Evolutionary conservation across 129 eudicot species (phyloP).

Genomic region (Erigeron canadensis): DNA sequence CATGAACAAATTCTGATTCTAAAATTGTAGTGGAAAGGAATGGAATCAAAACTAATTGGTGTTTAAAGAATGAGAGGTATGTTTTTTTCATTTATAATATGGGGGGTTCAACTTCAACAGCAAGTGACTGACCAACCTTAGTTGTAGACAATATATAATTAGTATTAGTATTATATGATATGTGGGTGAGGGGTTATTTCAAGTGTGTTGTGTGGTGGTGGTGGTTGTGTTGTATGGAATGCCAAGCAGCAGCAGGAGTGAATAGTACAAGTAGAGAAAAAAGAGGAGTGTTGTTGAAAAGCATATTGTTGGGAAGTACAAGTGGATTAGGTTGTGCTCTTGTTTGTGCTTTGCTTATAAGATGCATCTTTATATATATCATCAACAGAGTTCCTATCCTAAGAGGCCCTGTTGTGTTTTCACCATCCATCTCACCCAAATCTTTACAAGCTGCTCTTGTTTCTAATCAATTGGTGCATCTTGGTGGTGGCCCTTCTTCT

Average conservation of each 20-base stretch:
- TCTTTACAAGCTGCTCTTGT: constrained; percentile 61
- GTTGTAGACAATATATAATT: too few species aligned
- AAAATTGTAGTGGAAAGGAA: too few species aligned
- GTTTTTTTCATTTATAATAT: too few species aligned
- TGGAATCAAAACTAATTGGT: too few species aligned
- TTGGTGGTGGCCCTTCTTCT: constrained; percentile 18
- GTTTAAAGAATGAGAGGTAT: too few species aligned
- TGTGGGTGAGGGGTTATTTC: too few species aligned
- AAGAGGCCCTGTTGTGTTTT: constrained; percentile 80
- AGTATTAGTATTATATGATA: too few species aligned
- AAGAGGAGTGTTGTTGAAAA: constrained; percentile 36
- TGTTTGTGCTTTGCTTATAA: constrained; percentile 45
- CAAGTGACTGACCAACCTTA: too few species aligned
- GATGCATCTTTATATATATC: constrained; percentile 49
- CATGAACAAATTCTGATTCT: too few species aligned
- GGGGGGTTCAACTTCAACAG: too few species aligned
- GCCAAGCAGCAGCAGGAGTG: constrained; percentile 18
- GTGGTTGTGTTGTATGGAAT: constrained; percentile 25
- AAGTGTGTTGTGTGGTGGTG: neutral
- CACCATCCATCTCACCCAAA: constrained; percentile 64
- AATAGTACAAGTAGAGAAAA: neutral
- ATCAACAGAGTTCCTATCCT: constrained; percentile 59
- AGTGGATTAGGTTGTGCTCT: constrained; percentile 55
- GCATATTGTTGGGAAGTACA: constrained; percentile 54
- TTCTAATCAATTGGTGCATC: constrained; percentile 37